phyloP scores from a whole-genome alignment of 208 protist species.

The Plasmodiophora brassicae region DNA sequence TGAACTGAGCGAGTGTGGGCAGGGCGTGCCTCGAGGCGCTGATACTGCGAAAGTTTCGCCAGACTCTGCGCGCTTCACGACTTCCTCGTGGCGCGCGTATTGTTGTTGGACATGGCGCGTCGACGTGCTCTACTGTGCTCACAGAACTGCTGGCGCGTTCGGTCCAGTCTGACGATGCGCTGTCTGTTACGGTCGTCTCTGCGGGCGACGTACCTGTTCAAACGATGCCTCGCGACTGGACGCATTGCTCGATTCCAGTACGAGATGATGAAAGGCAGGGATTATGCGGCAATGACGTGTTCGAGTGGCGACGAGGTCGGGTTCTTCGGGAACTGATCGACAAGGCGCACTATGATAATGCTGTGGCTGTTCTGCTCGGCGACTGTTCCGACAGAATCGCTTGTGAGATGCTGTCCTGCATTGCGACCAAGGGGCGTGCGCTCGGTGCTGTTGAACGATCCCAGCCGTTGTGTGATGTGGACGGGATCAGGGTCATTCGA shows the following conservation, averaged over 20 bases:
- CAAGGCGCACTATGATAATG: neutral
- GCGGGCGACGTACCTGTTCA: neutral
- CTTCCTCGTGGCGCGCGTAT: neutral
- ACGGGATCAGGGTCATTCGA: neutral
- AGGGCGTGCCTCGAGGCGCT: neutral
- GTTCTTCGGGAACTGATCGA: neutral
- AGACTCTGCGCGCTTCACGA: neutral
- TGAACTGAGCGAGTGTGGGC: neutral
- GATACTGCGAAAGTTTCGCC: neutral
- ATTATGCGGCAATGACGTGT: neutral
- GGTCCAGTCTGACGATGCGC: neutral
- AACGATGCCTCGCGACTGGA: no score
- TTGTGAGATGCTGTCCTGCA: neutral
- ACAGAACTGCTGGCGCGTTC: neutral
- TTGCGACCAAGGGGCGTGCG: neutral
- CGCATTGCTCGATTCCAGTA: no score
- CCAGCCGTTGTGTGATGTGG: neutral
- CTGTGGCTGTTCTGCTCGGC: neutral
- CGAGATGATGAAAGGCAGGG: no score
- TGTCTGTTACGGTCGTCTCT: neutral
- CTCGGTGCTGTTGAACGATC: neutral
- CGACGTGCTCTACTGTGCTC: neutral
- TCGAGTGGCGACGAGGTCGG: neutral
- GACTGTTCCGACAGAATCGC: neutral
- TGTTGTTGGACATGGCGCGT: neutral